Evolutionary conservation across 1,284 basidiomycete genomes (phyloP), one percentile per base, ranked within the genome.

Genomic region (Ustilago cynodontis): DNA sequence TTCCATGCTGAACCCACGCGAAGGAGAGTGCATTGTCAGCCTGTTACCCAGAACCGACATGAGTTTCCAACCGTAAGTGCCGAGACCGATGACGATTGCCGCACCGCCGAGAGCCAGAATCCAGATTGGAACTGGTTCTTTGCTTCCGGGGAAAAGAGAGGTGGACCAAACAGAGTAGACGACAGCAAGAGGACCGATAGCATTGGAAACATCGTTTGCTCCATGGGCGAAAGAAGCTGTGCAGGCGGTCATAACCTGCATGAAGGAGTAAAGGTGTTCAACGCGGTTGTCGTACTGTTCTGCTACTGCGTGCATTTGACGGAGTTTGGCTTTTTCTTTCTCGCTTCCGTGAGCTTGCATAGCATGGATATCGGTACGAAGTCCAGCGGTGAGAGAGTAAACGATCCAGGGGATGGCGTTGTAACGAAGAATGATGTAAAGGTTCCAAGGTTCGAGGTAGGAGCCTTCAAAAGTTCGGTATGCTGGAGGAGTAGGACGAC

Each of bases 1-100:
- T 33, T 81, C 79, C 70, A 79, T 74, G 14, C 77, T 77, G 55
- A 77, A 76, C 1, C 79, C 79, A 24, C 79, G 43, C 7, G 73
- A 74, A 6, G 77, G 79, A 20, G 73, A 77, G 53, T 74, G 73
- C 57, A 69, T 67, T 13, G 79, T 81, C 9, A 81, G 41, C 5
- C 65, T n/a, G 59, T 79, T 79, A 20, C 79, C 79, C 5, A 81
- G 63, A 7, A 77, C 74, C 22, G 54, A 49, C 70, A 79, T 74
- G 18, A 81, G 39, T 28, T 71, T 67, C 65, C 66, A 81, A 9
- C 77, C 79, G 20, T 74, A 79, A 22, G 62, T 67, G 11, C 58
- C 67, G 18, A 81, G 60, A 26, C 79, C 79, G 56, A 74, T 66
- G 31, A 69, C 66, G 37, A 81, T 66, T 3, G 52, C 70, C 1